phyloP scores from a whole-genome alignment of 106 monocot genomes.

The Allium fistulosum region DNA sequence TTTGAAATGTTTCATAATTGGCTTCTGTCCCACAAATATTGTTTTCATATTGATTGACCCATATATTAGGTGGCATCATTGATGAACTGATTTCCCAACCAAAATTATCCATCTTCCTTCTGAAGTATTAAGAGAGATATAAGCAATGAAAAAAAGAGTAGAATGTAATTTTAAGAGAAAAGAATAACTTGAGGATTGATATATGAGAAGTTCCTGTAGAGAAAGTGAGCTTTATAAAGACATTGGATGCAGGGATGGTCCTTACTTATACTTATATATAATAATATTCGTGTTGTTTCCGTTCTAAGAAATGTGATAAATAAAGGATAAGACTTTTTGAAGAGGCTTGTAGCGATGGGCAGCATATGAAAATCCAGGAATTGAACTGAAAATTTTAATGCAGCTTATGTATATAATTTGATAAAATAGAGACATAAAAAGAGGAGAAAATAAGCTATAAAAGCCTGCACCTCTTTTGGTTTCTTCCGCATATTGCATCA shows the following conservation, averaged over 20 bases:
- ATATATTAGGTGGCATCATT: constrained; percentile 5
- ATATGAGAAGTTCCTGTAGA: background rate
- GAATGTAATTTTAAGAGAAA: background rate
- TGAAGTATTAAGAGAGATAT: background rate
- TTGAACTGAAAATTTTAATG: background rate
- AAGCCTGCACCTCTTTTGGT: constrained; percentile 25
- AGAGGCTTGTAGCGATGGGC: constrained; percentile 9
- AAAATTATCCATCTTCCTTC: constrained; percentile 17
- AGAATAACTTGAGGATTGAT: background rate
- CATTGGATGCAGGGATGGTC: constrained; percentile 9
- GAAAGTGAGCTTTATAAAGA: constrained; percentile 16
- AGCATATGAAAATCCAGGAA: constrained; percentile 15
- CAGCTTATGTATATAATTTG: background rate
- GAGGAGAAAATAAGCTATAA: background rate
- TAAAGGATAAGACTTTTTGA: constrained; percentile 13
- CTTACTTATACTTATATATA: constrained; percentile 5
- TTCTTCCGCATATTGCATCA: constrained; percentile 24
- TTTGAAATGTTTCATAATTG: background rate
- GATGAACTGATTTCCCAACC: constrained; percentile 13
- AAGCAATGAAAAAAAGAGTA: background rate
- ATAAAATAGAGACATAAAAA: background rate
- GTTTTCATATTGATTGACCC: constrained; percentile 6
- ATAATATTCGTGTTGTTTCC: background rate
- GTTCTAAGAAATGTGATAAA: background rate
- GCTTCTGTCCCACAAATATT: background rate